Percentiles rank a stretch among this genome's conserved stretches.
These are phyloP conservation scores for Arthromyces matolae DNA, from an alignment of 768 basidiomycete species.

Conservation along the genomic window DNA sequence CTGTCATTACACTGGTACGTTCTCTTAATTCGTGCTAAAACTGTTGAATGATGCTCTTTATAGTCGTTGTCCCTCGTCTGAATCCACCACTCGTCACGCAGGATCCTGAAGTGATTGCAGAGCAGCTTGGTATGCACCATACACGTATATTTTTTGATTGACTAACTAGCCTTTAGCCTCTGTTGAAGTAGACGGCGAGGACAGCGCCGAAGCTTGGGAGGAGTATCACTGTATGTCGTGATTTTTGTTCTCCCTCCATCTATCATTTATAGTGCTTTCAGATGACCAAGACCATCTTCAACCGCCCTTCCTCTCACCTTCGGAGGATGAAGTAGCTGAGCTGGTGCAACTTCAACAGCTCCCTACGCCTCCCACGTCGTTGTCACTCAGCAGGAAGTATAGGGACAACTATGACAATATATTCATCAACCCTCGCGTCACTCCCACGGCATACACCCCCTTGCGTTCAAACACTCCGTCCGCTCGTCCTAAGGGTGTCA, in stretches of 20 bases:
- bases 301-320: background rate
- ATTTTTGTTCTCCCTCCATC: background rate
- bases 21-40: too few relatives aligned
- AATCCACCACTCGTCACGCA: background rate
- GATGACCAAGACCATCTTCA: slow-evolving; percentile 1
- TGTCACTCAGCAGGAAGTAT: too few relatives aligned
- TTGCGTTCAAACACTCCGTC: too few relatives aligned
- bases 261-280: background rate
- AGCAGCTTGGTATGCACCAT: background rate
- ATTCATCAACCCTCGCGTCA: too few relatives aligned
- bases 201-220: background rate
- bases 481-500: too few relatives aligned
- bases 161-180: background rate
- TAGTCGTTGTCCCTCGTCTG: background rate
- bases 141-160: too few relatives aligned
- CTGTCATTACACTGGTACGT: background rate
- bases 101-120: background rate
- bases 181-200: background rate
- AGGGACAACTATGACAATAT: too few relatives aligned
- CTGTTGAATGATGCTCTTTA: too few relatives aligned
- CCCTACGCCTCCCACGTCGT: background rate
- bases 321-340: background rate
- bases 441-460: too few relatives aligned
- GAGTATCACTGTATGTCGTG: background rate
- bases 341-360: background rate